A percentile compares a stretch with the other conserved stretches of the same genome.
phyloP scores from a whole-genome alignment of 176 grass and related monocot genomes.

The Phyllostachys edulis region DNA sequence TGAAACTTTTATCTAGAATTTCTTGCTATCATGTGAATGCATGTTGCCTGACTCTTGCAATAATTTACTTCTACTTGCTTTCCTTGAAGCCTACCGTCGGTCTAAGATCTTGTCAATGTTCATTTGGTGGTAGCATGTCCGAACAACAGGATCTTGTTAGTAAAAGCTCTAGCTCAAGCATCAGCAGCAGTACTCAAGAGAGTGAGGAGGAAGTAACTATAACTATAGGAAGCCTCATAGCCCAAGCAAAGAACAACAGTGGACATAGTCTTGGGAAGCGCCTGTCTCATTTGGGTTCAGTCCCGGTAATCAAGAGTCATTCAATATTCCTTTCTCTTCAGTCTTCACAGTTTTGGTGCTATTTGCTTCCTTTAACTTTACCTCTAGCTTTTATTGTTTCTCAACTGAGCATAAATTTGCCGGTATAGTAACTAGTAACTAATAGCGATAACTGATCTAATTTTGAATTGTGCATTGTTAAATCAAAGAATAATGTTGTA shows the following conservation, averaged over 20 bases:
- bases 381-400: background rate
- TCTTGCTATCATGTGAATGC: background rate
- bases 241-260: constrained; percentile 68
- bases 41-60: background rate
- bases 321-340: background rate
- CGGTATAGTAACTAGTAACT: constrained; percentile 1
- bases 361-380: constrained; percentile 15
- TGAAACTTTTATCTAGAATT: background rate
- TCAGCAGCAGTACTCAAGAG: constrained; percentile 76
- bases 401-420: background rate
- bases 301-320: constrained; percentile 52
- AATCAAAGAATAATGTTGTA: background rate
- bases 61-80: background rate
- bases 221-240: constrained; percentile 91
- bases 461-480: constrained; percentile 9
- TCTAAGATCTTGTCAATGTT: constrained; percentile 45
- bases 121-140: constrained; percentile 54
- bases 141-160: constrained; percentile 54
- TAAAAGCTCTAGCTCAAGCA: constrained; percentile 93
- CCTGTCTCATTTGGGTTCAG: constrained; percentile 79
- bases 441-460: background rate
- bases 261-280: constrained; percentile 70
- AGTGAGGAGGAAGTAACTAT: constrained; percentile 63
- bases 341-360: background rate
- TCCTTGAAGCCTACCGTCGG: background rate